These are phyloP conservation scores for Dysphania ambrosioides DNA, from an alignment of 148 eudicot genomes.

Conservation along the genomic window DNA sequence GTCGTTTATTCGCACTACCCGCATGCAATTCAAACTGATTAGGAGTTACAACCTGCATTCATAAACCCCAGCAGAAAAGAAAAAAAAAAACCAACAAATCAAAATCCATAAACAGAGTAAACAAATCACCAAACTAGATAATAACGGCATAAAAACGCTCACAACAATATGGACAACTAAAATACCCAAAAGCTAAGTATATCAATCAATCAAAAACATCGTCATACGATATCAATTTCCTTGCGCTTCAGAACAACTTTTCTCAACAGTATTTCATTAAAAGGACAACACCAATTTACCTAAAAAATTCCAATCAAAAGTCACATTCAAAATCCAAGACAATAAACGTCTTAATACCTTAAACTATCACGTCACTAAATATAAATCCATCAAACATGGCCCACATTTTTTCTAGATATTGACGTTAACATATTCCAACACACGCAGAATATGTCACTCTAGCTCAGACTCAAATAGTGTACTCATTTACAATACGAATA, in stretches of 20 bases:
- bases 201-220: neutral
- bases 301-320: neutral
- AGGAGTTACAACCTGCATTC: constrained; percentile 61
- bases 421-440: neutral
- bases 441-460: neutral
- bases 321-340: neutral
- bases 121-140: neutral
- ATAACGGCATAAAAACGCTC: constrained; percentile 5
- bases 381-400: neutral
- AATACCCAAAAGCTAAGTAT: neutral
- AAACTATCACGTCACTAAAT: neutral
- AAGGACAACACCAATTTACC: neutral
- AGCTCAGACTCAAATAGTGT: neutral
- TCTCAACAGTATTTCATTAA: too few relatives aligned
- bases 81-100: neutral
- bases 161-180: neutral
- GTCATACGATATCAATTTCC: neutral
- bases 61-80: constrained; percentile 7
- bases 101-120: neutral
- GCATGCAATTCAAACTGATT: constrained; percentile 77
- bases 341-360: neutral
- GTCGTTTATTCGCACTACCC: constrained; percentile 69
- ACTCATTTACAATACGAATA: too few relatives aligned
- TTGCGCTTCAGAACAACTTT: too few relatives aligned
- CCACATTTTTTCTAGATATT: neutral